Evolutionary conservation across 257 asterid species (phyloP), one percentile per base, ranked within the genome.

Genomic region (Solanum paucissectum): DNA sequence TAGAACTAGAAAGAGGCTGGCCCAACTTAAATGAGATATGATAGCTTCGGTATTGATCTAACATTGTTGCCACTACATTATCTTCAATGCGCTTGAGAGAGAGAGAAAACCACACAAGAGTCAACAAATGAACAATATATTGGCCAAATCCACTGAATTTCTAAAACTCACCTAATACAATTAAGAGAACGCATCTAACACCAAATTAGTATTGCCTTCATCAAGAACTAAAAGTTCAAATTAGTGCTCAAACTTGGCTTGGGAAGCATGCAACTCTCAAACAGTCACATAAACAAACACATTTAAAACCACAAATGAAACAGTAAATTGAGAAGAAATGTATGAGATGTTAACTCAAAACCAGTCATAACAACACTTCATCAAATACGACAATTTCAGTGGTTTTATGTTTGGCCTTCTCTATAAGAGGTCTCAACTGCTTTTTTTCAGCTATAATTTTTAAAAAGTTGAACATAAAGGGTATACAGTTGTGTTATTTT

Each of bases 371-470:
- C 10, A 38, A 38, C 64, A 38, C 38, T 77, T 25, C 49, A 87
- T 38, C 64, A 68, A 87, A 64, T 49, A 82, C 86, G 58, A 40
- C 91, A 76, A 66, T 86, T 44, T 87, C 89, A 88, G 92, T 87
- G 1, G 95, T 90, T 91, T 95, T 96, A 93, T 96, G 98, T 88
- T 94, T 96, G 87, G 99, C 99, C 94, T 96, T 97, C 60, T 96
- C 98, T 69, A 97, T 95, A 87, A 97, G 98, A 89, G 99, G 99
- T 91, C 99, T 95, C 94, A 97, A 90, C 94, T 96, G 99, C 95
- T 97, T 95, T 96, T 97, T 97, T 88, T 97, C 99, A n/a, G 99
- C 99, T 85, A 97, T 98, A 83, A 96, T 91, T 97, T 97, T 97
- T 91, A 97, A 87, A 86, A 97, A 97, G 96, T 97, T 97, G 93